These are phyloP conservation scores for Cytospora leucostoma DNA, from an alignment of 2,329 filamentous ascomycete species.

Conservation along the genomic window DNA sequence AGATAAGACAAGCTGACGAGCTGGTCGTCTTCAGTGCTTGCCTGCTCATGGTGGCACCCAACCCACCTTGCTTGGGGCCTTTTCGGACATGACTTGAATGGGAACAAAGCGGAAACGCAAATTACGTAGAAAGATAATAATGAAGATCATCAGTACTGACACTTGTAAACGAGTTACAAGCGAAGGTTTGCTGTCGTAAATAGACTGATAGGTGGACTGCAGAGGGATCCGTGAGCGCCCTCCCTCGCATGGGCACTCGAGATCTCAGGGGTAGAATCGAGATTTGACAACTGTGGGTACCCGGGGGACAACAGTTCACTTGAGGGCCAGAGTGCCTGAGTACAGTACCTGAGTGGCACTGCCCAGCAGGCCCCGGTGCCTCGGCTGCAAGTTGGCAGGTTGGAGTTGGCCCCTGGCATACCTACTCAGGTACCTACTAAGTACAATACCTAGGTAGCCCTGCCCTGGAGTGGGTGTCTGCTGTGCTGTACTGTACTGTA, in stretches of 20 bases:
- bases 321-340: background rate
- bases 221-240: conserved; percentile 8
- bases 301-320: background rate
- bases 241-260: conserved; percentile 12
- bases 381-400: background rate
- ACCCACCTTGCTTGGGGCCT: conserved; percentile 4
- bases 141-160: conserved; percentile 36
- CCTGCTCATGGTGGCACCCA: conserved; percentile 8
- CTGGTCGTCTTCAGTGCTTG: background rate
- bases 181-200: conserved; percentile 11
- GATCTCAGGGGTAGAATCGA: conserved; percentile 15
- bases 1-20: background rate
- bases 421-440: no score
- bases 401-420: background rate
- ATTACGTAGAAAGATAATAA: conserved; percentile 41
- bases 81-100: conserved; percentile 22
- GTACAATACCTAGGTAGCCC: no score
- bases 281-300: background rate
- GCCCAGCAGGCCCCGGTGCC: background rate
- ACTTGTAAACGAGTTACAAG: conserved; percentile 30
- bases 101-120: conserved; percentile 29
- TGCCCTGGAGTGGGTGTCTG: no score
- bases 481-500: no score
- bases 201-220: conserved; percentile 5
- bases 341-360: no score